A percentile compares a stretch with the other conserved stretches of the same genome.
These are phyloP conservation scores for Asclepias syriaca DNA, from an alignment of 257 asterid genomes.

Conservation along the genomic window DNA sequence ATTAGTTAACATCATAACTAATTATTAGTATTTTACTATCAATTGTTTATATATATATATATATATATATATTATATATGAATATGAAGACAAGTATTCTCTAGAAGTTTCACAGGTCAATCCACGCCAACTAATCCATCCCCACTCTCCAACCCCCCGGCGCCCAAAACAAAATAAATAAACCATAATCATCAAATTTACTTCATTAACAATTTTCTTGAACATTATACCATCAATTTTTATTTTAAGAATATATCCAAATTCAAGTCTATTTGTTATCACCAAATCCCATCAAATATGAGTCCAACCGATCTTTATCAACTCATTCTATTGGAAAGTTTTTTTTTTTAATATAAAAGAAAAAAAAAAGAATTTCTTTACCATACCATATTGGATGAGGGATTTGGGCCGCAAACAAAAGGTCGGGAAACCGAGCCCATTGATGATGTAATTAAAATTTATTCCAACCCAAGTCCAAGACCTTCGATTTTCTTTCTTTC, in stretches of 20 bases:
- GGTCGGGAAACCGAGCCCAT: neutral
- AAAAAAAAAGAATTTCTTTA: too few relatives aligned
- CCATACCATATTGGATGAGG: neutral
- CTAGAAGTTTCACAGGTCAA: constrained; percentile 1
- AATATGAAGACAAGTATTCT: neutral
- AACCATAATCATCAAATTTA: neutral
- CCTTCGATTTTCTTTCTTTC: too few relatives aligned
- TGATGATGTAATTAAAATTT: too few relatives aligned
- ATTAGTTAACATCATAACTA: neutral
- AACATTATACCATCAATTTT: too few relatives aligned
- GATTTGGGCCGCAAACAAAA: neutral
- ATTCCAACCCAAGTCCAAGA: neutral
- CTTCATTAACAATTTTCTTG: neutral
- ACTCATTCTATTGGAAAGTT: too few relatives aligned
- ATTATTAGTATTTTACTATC: neutral
- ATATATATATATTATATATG: too few relatives aligned
- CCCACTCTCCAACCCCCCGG: neutral
- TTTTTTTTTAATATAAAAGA: too few relatives aligned
- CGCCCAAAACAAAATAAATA: neutral
- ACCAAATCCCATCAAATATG: too few relatives aligned
- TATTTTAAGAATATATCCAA: too few relatives aligned
- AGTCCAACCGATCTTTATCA: too few relatives aligned
- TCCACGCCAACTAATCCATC: neutral
- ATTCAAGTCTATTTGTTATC: too few relatives aligned
- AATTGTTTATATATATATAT: too few relatives aligned